Percentiles rank a stretch among this genome's conserved stretches.
Conservation (phyloP, 2,329 filamentous ascomycete genomes). For the Coniochaeta sp. region DNA sequence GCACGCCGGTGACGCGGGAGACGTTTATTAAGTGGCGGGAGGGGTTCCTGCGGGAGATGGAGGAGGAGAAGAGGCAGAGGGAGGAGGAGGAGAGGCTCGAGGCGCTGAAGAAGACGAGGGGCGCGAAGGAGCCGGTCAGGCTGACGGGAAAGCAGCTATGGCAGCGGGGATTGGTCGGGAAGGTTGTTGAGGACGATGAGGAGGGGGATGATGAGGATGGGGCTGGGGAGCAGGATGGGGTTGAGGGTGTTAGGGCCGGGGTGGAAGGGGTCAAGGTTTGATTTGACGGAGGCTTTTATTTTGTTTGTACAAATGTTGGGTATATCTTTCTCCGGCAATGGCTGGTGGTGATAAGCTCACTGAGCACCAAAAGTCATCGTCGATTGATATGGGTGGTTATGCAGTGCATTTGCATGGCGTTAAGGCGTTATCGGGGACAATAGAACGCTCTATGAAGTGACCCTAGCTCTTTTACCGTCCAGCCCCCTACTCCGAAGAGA, state of each 20-base stretch:
- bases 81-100: slow-evolving; percentile 77
- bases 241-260: slow-evolving; percentile 41
- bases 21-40: slow-evolving; percentile 79
- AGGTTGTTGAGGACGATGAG: slow-evolving; percentile 57
- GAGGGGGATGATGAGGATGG: slow-evolving; percentile 57
- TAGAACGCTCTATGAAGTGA: too few species aligned
- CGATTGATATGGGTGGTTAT: too few species aligned
- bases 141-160: slow-evolving; percentile 71
- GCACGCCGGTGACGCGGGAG: slow-evolving; percentile 79
- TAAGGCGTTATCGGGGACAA: background rate
- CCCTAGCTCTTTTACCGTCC: too few species aligned
- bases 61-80: slow-evolving; percentile 59
- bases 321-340: too few species aligned
- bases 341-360: too few species aligned
- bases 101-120: slow-evolving; percentile 71
- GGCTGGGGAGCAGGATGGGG: slow-evolving; percentile 29
- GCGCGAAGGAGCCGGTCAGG: slow-evolving; percentile 62
- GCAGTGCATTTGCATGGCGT: slow-evolving; percentile 2
- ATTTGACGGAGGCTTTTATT: too few species aligned
- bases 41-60: slow-evolving; percentile 72
- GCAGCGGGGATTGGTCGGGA: slow-evolving; percentile 66
- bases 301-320: too few species aligned
- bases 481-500: too few species aligned
- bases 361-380: too few species aligned
- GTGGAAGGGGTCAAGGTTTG: slow-evolving; percentile 65